These are phyloP conservation scores for Candida suzukii DNA, from an alignment of 805 yeast genomes.

Conservation along the genomic window DNA sequence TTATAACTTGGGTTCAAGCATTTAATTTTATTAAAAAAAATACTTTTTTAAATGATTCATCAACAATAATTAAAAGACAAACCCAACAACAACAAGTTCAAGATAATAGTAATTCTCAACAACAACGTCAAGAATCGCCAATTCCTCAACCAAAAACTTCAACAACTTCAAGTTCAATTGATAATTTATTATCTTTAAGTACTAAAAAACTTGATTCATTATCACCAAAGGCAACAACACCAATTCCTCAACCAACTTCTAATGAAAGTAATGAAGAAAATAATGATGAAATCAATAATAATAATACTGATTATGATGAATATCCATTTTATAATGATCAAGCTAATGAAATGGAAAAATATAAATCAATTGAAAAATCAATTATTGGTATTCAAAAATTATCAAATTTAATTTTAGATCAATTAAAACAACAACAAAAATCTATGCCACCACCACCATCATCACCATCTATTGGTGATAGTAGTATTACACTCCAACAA, in stretches of 20 bases:
- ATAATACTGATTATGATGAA: conserved; percentile 10
- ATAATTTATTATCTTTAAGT: conserved; percentile 11
- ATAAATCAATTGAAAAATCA: conserved; percentile 10
- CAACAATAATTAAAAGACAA: neutral
- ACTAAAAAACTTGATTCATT: too few relatives aligned
- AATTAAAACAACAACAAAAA: neutral
- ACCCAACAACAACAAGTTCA: neutral
- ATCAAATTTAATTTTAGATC: conserved; percentile 2
- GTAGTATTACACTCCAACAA: conserved; percentile 1
- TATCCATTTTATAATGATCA: conserved; percentile 3
- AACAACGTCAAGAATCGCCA: neutral
- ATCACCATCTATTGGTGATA: too few relatives aligned
- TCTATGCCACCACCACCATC: conserved; percentile 2
- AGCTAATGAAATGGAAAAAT: conserved; percentile 6
- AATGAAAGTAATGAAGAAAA: neutral
- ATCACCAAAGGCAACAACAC: too few relatives aligned
- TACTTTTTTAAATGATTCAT: neutral
- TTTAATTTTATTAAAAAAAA: conserved; percentile 45
- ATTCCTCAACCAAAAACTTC: conserved; percentile 1
- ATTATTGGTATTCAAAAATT: conserved; percentile 10
- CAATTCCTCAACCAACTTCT: too few relatives aligned
- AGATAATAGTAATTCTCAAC: too few relatives aligned
- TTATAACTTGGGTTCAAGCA: conserved; percentile 78
- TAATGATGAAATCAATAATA: conserved; percentile 5
- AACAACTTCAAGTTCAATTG: conserved; percentile 10